phyloP scores from a whole-genome alignment of 805 yeast species.

The Starmerella cellae region DNA sequence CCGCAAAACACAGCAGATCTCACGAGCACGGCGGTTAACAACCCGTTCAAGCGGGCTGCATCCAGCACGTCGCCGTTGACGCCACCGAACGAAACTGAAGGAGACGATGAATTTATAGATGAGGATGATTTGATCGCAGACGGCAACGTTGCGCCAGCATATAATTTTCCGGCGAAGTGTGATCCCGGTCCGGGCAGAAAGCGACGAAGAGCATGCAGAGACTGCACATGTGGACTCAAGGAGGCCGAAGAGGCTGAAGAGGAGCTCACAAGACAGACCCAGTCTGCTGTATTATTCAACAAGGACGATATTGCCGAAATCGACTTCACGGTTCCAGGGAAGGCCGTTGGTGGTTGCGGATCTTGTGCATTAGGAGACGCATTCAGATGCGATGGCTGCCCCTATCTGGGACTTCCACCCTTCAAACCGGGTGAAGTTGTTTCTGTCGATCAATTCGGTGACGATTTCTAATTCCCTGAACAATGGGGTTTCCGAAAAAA shows the following conservation, averaged over 20 bases:
- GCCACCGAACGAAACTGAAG: constrained; percentile 31
- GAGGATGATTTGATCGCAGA: constrained; percentile 46
- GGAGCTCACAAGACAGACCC: constrained; percentile 37
- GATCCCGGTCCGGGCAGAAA: constrained; percentile 36
- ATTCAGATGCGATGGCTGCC: constrained; percentile 96
- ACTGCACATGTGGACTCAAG: constrained; percentile 92
- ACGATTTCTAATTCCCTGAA: too few relatives aligned
- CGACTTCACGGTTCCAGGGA: constrained; percentile 93
- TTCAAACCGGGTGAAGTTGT: constrained; percentile 94
- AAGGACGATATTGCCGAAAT: constrained; percentile 72
- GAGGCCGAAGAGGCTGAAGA: constrained; percentile 54
- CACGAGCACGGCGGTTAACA: not conserved
- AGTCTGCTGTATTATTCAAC: constrained; percentile 41
- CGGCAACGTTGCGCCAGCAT: constrained; percentile 28
- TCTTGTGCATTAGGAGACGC: constrained; percentile 97
- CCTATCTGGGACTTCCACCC: constrained; percentile 92
- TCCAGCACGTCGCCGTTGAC: constrained; percentile 31
- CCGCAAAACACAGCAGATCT: not conserved
- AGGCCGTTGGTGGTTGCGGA: constrained; percentile 87
- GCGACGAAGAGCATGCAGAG: constrained; percentile 91
- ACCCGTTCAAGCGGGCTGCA: constrained; percentile 24
- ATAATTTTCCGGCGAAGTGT: constrained; percentile 49
- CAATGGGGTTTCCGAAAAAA: too few relatives aligned
- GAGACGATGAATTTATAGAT: constrained; percentile 26
- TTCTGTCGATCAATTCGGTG: constrained; percentile 40